phyloP scores from a whole-genome alignment of 257 asterid species.

The Penstemon eatonii region DNA sequence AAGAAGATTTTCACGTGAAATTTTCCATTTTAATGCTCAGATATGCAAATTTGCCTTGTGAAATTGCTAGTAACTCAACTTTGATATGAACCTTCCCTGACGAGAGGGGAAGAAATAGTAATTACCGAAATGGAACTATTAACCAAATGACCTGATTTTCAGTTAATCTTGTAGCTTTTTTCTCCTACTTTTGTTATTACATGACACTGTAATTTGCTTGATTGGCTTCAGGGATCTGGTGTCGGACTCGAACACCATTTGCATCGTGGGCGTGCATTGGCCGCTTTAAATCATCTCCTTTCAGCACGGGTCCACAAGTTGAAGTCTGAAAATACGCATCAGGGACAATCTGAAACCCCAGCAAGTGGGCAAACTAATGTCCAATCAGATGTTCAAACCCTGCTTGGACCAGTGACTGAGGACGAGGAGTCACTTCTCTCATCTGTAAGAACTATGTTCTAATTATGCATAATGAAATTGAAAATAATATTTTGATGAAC shows the following conservation, averaged over 20 bases:
- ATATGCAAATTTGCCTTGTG: conserved; percentile 9
- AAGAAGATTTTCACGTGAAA: conserved; percentile 17
- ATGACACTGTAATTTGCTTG: conserved; percentile 24
- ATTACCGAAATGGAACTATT: conserved; percentile 19
- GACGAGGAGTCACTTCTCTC: conserved; percentile 83
- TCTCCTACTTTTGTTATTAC: conserved; percentile 15
- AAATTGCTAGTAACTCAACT: conserved; percentile 19
- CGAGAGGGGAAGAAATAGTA: conserved; percentile 8
- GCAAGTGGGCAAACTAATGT: conserved; percentile 65
- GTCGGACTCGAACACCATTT: conserved; percentile 89
- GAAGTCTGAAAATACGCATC: conserved; percentile 56
- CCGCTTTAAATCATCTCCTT: conserved; percentile 74
- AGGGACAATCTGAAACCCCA: conserved; percentile 51
- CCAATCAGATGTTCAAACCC: conserved; percentile 74
- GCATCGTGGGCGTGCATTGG: conserved; percentile 98
- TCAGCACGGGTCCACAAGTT: conserved; percentile 67
- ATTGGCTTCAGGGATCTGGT: conserved; percentile 69
- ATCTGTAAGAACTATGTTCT: conserved; percentile 59
- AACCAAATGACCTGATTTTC: conserved; percentile 12
- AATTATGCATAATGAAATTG: conserved; percentile 23
- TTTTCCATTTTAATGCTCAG: conserved; percentile 19
- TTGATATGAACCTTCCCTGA: conserved; percentile 20
- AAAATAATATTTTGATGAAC: conserved; percentile 23
- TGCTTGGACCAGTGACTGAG: conserved; percentile 73
- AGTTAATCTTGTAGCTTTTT: conserved; percentile 19